Percentiles rank a stretch among this genome's conserved stretches.
These are phyloP conservation scores for Schizothecium vesticola DNA, from an alignment of 495 filamentous ascomycete genomes.

Conservation along the genomic window DNA sequence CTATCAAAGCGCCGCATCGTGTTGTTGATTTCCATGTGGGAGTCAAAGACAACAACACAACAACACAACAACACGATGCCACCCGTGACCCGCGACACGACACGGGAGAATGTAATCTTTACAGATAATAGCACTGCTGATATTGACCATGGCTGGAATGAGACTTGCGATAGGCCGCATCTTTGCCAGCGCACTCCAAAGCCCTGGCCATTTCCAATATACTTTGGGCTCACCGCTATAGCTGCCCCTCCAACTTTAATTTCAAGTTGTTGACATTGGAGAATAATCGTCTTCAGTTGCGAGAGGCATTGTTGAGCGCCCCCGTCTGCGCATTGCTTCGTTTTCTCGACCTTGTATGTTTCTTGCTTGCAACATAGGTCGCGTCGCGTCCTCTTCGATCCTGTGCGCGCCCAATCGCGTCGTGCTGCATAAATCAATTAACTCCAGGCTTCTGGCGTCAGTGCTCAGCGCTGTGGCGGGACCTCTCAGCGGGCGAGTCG, in stretches of 20 bases:
- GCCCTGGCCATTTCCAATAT: neutral
- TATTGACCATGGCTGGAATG: conserved; percentile 14
- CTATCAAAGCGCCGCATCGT: neutral
- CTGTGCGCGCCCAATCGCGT: conserved; percentile 2
- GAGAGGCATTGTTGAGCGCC: neutral
- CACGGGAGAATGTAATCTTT: neutral
- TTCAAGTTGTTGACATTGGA: conserved; percentile 11
- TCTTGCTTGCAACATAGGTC: conserved; percentile 3
- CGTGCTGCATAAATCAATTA: conserved; percentile 10
- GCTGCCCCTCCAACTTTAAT: neutral
- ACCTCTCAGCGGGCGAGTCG: conserved; percentile 8
- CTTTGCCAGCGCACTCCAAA: neutral
- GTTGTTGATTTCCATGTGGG: neutral
- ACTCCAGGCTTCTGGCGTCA: conserved; percentile 9
- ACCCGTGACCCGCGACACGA: conserved; percentile 3
- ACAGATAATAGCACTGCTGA: conserved; percentile 6
- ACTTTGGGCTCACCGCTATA: neutral
- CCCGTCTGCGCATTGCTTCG: neutral
- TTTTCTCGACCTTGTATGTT: neutral
- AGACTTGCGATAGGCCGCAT: conserved; percentile 9
- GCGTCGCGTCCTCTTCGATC: conserved; percentile 10
- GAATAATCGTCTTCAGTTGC: neutral
- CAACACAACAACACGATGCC: conserved; percentile 1
- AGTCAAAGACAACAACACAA: neutral
- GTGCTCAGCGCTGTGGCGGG: conserved; percentile 8